Evolutionary conservation across 129 eudicot species (phyloP), one percentile per base, ranked within the genome.

Genomic region (Helichrysum umbraculigerum): DNA sequence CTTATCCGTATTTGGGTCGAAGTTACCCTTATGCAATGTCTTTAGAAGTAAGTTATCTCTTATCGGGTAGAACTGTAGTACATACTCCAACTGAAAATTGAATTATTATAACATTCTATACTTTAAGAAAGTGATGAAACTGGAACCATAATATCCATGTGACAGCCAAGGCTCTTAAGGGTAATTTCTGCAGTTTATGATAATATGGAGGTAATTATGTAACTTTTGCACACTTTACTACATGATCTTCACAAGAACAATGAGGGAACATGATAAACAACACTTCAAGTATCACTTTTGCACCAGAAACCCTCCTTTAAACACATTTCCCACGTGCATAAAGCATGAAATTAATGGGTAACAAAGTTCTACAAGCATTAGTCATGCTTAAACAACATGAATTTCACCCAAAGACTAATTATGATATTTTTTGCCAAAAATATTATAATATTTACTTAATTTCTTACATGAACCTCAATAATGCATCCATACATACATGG

Each of bases 271-370:
- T 66, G 83, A 54, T 61, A 74, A 58, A 66, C 50, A 52, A 20
- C 41, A 42, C 79, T 74, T 67, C 17, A 67, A 80, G 64, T 7
- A 66, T 74, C 57, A 67, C 76, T 20, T 81, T 75, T 79, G 56
- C 76, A 51, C 73, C 80, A 50, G n/a, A 67, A 78, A 52, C 29
- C 54, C 72, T 73, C 66, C 70, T 33, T 68, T 70, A 8, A 42
- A 63, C 50, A 74, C 78, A 73, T 75, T 83, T 70, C 71, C 22
- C 62, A 44, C 28, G 81, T 75, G 86, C 71, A 39, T 4, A 75
- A 79, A 63, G 60, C 78, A 65, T 77, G 82, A 80, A 74, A 54
- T 29, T 30, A 11, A 64, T 73, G 71, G 56, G 29, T 62, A 66
- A 33, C 32, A 25, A 61, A 66, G 37, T 52, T 64, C 42, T 33